phyloP scores from a whole-genome alignment of 331 rosid genomes.

The Phaseolus coccineus region DNA sequence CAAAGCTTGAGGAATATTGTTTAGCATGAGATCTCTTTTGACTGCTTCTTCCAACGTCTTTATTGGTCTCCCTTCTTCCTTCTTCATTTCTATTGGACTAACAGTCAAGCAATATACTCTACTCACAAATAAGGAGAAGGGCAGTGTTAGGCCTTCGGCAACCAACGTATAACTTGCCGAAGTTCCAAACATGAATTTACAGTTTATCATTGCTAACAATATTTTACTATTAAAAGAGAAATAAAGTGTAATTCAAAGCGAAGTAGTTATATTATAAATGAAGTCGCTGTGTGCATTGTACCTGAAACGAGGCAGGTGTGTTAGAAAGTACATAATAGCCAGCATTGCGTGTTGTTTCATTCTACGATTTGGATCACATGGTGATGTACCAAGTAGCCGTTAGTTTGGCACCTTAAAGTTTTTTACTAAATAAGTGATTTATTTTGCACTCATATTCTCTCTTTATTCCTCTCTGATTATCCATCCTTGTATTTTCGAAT shows the following conservation, averaged over 20 bases:
- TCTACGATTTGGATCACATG: not conserved
- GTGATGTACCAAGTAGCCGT: not conserved
- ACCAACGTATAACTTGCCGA: not conserved
- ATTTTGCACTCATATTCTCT: conserved; percentile 3
- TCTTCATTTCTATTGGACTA: not conserved
- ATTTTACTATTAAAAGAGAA: conserved; percentile 2
- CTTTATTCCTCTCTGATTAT: not conserved
- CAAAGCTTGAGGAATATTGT: not conserved
- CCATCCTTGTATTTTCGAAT: not conserved
- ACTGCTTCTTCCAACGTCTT: not conserved
- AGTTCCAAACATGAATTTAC: not conserved
- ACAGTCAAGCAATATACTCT: not conserved
- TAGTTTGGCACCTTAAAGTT: not conserved
- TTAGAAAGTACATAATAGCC: not conserved
- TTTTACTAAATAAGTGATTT: not conserved
- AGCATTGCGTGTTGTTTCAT: not conserved
- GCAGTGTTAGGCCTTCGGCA: not conserved
- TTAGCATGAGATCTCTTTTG: not conserved
- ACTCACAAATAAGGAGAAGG: not conserved
- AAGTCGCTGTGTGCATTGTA: not conserved
- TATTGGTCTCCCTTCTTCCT: not conserved
- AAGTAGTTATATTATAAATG: not conserved
- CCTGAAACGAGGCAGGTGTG: not conserved
- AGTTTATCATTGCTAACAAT: not conserved
- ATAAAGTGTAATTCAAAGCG: not conserved